phyloP scores from a whole-genome alignment of 768 basidiomycete species.

The Xerocomellus intermedius region DNA sequence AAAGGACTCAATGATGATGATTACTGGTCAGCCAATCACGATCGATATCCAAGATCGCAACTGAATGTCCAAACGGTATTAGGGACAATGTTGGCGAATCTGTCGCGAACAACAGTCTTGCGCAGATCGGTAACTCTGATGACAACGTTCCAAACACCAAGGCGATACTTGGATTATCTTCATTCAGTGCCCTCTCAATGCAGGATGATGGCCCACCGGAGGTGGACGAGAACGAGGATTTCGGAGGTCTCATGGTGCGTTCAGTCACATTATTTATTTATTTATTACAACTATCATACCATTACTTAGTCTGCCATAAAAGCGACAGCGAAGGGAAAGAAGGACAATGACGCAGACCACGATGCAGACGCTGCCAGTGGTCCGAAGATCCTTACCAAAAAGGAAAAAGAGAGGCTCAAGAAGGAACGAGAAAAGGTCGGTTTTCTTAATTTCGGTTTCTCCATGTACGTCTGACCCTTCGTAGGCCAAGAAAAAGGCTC shows the following conservation, averaged over 20 bases:
- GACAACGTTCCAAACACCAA: slow-evolving; percentile 35
- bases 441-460: slow-evolving; percentile 1
- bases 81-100: slow-evolving; percentile 69
- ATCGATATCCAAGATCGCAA: slow-evolving; percentile 16
- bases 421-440: slow-evolving; percentile 93
- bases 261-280: no score
- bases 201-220: slow-evolving; percentile 42
- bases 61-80: slow-evolving; percentile 14
- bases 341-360: slow-evolving; percentile 53
- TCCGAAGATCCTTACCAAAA: slow-evolving; percentile 78
- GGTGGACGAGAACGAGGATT: slow-evolving; percentile 63
- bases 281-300: neutral
- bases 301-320: slow-evolving; percentile 59
- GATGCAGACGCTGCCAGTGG: slow-evolving; percentile 46
- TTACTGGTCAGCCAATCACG: slow-evolving; percentile 58
- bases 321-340: slow-evolving; percentile 50
- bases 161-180: slow-evolving; percentile 43
- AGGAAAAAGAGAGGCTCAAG: slow-evolving; percentile 96
- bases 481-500: slow-evolving; percentile 76
- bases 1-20: slow-evolving; percentile 71
- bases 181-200: slow-evolving; percentile 47
- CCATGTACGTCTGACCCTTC: slow-evolving; percentile 11
- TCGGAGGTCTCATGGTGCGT: slow-evolving; percentile 74
- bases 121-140: slow-evolving; percentile 38
- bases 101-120: slow-evolving; percentile 41